Base-by-base conservation (phyloP, 2,329 filamentous ascomycete species). In the Arthroderma uncinatum region DNA sequence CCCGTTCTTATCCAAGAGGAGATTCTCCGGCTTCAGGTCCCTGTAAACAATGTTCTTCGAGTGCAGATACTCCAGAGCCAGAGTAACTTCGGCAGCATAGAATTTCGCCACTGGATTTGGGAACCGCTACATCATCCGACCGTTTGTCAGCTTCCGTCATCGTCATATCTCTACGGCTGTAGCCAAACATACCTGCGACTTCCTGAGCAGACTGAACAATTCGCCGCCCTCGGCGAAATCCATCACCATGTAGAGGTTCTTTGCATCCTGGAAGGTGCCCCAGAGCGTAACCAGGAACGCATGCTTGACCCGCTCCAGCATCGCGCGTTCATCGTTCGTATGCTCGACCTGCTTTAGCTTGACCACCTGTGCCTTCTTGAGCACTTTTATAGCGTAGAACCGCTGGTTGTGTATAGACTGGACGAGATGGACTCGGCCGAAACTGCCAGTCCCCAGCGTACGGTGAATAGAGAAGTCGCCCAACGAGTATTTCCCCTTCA, bases 331-430 rank as follows among this genome's bases (percentile, higher is more conserved):
- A 73, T 98, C 93, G 69, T 98, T 98, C 64, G 93, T 98, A 76
- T 98, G 93, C 74, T 98, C 93, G 60, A 98, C 90, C 74, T 98
- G 93, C 82, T 98, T 98, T 93, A 98, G 97, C 78, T 95, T 95
- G 73, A 98, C 90, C 56, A 98, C 92, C 75, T 98, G 93, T 53
- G 85, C 85, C 80, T 98, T 98, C 74, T 98, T 98, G 74, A 98
- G 77, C 63, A 98, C 93, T 77, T 98, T 98, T 74, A 98, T 86
- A 48, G 93, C 93, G 75, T 98, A 98, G 78, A 91, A 98, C 61
- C 93, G 85, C 74, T 95, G 88, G 73, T 98, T 98, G 76, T 98
- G 93, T 74, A 91, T 93, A 63, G 91, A 96, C 75, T 97, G 93
- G 55, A 97, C 93, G 60, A 98, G 78, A 70, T 98, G 93, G 47